Base-by-base conservation (phyloP, 805 yeast genomes). In the Suhomyces sp. region DNA sequence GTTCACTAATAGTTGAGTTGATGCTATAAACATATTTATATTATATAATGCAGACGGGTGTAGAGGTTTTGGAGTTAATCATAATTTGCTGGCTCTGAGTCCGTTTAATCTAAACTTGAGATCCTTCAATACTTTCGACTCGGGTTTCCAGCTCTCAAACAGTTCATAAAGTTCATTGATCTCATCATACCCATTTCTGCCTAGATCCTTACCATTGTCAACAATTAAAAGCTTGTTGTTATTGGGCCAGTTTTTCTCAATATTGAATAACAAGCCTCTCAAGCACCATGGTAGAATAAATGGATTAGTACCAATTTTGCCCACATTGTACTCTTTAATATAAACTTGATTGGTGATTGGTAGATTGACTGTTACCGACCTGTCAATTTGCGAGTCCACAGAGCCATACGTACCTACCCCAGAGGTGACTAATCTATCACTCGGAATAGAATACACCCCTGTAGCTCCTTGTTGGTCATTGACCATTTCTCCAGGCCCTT, bases 221-320 rank as follows among this genome's bases (percentile, higher is more conserved):
- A 54, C 53, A 45, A 60, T 28, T 35, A 53, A 35, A 44, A 50
- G 54, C 27, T 59, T 60, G 35, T 66, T 64, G 9, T 79, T 79
- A 31, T 57, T 58, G 14, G 74, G 67, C 60, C 70, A 62, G 43
- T 67, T 72, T 42, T 57, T 68, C 39, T 71, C 74, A 0, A 81
- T 72, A 45, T 67, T 95, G 44, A 77, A 80, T 19, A 88, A 60
- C 28, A 91, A 63, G 0, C 96, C 96, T 28, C 96, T 65, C 63
- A 88, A 76, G 50, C 95, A 84, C 96, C 97, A 91, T 1, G 98
- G 98, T 24, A 91, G 63, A 39, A 83, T 79, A 51, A 76, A 91
- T 0, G 96, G 96, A 57, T 91, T 90, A 18, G 76, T 65, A 2
- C 87, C 88, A 13, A 83, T 60, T 42, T 76, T 75, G 6, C 85